Evolutionary conservation across 108 stramenopile genomes (phyloP).

Genomic region (Fistulifera pelliculosa): DNA sequence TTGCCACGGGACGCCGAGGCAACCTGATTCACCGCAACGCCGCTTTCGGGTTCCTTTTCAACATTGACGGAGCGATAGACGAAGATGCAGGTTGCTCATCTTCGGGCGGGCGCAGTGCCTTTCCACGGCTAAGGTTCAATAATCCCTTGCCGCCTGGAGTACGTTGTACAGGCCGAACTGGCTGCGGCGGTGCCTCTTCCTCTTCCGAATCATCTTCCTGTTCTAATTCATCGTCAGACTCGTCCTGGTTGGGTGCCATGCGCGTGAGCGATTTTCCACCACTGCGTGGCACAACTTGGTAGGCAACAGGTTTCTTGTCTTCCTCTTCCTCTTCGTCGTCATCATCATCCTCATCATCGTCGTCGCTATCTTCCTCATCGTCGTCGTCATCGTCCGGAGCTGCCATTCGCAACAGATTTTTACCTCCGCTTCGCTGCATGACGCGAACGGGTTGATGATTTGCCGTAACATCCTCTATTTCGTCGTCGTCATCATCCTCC

Average conservation of each 20-base stretch:
- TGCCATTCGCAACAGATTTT: slow-evolving; percentile 35
- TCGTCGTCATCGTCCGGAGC: slow-evolving; percentile 30
- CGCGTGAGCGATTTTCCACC: slow-evolving; percentile 28
- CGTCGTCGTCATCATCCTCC: slow-evolving; percentile 28
- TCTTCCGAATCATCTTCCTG: slow-evolving; percentile 12
- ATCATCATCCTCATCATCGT: slow-evolving; percentile 33
- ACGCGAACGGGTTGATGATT: slow-evolving; percentile 12
- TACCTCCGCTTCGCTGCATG: slow-evolving; percentile 51
- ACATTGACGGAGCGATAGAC: not conserved
- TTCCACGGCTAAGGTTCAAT: slow-evolving; percentile 12
- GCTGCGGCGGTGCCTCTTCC: slow-evolving; percentile 9
- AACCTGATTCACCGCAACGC: not conserved
- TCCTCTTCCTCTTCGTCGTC: slow-evolving; percentile 33
- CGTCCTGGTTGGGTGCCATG: slow-evolving; percentile 24
- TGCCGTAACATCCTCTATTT: slow-evolving; percentile 14
- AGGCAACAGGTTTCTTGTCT: slow-evolving; percentile 13
- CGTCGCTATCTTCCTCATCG: slow-evolving; percentile 36
- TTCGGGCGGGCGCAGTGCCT: slow-evolving; percentile 9
- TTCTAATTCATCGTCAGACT: slow-evolving; percentile 12
- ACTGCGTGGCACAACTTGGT: slow-evolving; percentile 8
- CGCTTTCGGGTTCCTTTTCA: not conserved
- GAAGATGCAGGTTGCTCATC: slow-evolving; percentile 4
- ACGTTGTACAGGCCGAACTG: slow-evolving; percentile 6
- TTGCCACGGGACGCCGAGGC: slow-evolving; percentile 7
- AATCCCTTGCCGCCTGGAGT: slow-evolving; percentile 14